Evolutionary conservation across 2,329 filamentous ascomycete genomes (phyloP), one percentile per base, ranked within the genome.

Genomic region (Diaporthe helianthi): DNA sequence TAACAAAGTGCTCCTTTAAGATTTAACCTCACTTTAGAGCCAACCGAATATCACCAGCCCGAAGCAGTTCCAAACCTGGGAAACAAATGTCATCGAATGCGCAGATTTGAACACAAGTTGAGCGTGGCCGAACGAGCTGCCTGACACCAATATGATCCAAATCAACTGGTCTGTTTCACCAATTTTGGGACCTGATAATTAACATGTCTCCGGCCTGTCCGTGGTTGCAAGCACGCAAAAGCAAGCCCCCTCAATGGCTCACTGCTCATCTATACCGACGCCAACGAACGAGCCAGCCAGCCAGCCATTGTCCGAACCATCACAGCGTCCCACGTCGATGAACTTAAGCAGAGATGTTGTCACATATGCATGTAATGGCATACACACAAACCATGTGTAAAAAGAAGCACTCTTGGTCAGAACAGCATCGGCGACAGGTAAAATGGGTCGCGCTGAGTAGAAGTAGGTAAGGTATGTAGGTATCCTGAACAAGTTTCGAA

Each of bases 401-500:
- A 22, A 29, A 33, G 10, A 10, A 19, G 7, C 19, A 1, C 17
- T n/a, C n/a, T n/a, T n/a, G 22, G 24, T 15, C 55, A 46, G 19
- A 47, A 47, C 26, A 6, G 24, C 8, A 58, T 15, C 3, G 24
- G 33, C 8, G 13, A 41, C 24, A n/a, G 24, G n/a, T 22, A 10
- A 24, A 46, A 46, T 13, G 36, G 24, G 36, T 17, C 17, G 36
- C 17, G 36, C 17, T 5, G 33, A 53, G 38, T 17, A 54, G 49
- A 66, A 54, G 63, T 33, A 66, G 41, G 63, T 36, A 65, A 66
- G 26, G 29, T 46, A 63, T 33, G 44, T 63, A 63, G 58, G 58
- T 66, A 66, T 66, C 63, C 63, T 54, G 63, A 61, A 61, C 41
- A 49, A 49, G 52, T n/a, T 29, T 33, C 13, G 24, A 49, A 38